Evolutionary conservation across 208 protist species (phyloP).

Genomic region (Trypanosoma brucei): DNA sequence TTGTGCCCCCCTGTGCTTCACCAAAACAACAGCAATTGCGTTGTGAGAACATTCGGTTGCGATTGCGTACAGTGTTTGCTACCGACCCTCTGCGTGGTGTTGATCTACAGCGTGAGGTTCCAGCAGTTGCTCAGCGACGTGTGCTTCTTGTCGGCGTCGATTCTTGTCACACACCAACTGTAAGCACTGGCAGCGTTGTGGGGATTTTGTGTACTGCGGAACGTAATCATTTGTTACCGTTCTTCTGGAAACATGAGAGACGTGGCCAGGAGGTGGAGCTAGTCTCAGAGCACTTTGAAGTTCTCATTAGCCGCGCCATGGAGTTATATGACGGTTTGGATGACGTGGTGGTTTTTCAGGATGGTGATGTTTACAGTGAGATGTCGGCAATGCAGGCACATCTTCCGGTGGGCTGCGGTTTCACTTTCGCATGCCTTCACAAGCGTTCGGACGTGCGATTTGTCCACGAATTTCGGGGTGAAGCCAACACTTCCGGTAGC

Average conservation of each 20-base stretch:
- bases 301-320: slow-evolving; percentile 29
- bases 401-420: slow-evolving; percentile 51
- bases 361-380: slow-evolving; percentile 84
- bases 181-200: slow-evolving; percentile 63
- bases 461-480: slow-evolving; percentile 28
- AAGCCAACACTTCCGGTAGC: neutral
- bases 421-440: slow-evolving; percentile 88
- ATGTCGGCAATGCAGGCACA: slow-evolving; percentile 52
- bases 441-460: slow-evolving; percentile 89
- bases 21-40: slow-evolving; percentile 32
- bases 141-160: slow-evolving; percentile 83
- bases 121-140: slow-evolving; percentile 40
- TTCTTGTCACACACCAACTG: slow-evolving; percentile 72
- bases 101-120: slow-evolving; percentile 55
- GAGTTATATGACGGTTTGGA: slow-evolving; percentile 65
- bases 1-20: slow-evolving; percentile 33
- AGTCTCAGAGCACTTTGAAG: slow-evolving; percentile 52
- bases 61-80: slow-evolving; percentile 57
- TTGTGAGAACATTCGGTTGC: slow-evolving; percentile 34
- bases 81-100: slow-evolving; percentile 68
- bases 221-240: slow-evolving; percentile 55
- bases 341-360: slow-evolving; percentile 85
- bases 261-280: slow-evolving; percentile 58
- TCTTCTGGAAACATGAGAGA: slow-evolving; percentile 77
- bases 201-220: slow-evolving; percentile 57